Base-by-base conservation (phyloP, 805 yeast species). In the Candida nitratophila region DNA sequence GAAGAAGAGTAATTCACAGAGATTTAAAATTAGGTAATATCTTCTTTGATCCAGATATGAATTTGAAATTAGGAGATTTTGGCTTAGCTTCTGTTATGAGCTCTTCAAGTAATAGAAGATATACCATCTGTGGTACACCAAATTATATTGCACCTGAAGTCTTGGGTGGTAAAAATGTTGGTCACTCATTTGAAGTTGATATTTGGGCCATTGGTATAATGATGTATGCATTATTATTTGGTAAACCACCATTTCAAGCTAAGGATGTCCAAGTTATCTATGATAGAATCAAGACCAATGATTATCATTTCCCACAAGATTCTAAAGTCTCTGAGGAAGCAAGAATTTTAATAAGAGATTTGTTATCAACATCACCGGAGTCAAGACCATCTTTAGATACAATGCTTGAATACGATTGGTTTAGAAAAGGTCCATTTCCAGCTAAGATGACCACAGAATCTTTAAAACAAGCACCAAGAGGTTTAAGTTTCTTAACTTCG, bases 61-160 rank as follows among this genome's bases (percentile, higher is more conserved):
- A 89, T 64, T 75, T 91, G 58, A 93, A 93, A 63, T 85, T 93
- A 49, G 99, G 99, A 50, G 99, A 93, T 64, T 93, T 93, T 68
- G 99, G 99, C 29, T 74, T 93, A 47, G 99, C 99, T n/a, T 89
- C 97, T 1, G 84, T 87, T n/a, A 73, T 93, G 49, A 85, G 84
- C 37, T 70, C 78, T 20, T 70, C 75, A 27, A 75, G 77, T 20
- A 86, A 86, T 41, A 80, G 91, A 51, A 88, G 91, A 58, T 86
- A 83, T 61, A 91, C 99, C 37, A 87, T 93, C 44, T 93, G 99
- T 65, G 99, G 99, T 44, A 93, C 99, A 21, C 99, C 99, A 47
- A 93, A 93, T 66, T 93, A 93, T 63, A 93, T 93, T 60, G 97
- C 99, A 1, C 99, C 99, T 8, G 99, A 93, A 69, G 96, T 93